Evolutionary conservation across 2,329 filamentous ascomycete species (phyloP).

Genomic region (Paecilomyces sp.): DNA sequence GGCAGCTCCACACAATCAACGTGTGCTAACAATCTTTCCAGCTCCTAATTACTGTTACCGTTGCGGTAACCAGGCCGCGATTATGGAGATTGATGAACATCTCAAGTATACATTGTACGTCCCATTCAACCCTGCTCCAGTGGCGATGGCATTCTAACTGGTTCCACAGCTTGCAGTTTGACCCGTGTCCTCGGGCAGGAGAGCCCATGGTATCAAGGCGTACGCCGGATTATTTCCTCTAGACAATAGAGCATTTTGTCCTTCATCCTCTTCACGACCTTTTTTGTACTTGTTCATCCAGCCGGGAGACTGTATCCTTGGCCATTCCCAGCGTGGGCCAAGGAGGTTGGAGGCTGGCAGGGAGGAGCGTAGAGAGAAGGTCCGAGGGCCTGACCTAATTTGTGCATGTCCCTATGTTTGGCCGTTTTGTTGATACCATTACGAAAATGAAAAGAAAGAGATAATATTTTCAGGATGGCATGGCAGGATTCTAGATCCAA

Average conservation of each 20-base stretch:
- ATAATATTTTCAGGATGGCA: not conserved
- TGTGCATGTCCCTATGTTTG: conserved; percentile 27
- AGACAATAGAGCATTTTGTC: conserved; percentile 22
- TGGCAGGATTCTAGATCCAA: not conserved
- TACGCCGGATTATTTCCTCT: conserved; percentile 99
- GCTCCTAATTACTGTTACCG: conserved; percentile 96
- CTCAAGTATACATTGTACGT: conserved; percentile 99
- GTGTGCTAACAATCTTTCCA: conserved; percentile 17
- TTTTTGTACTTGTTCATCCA: not conserved
- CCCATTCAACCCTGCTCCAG: not conserved
- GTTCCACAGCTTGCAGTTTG: conserved; percentile 80
- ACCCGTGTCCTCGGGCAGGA: conserved; percentile 92
- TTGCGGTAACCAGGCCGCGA: conserved; percentile 98
- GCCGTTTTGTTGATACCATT: conserved; percentile 32
- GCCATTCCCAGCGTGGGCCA: not conserved
- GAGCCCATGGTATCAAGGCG: conserved; percentile 98
- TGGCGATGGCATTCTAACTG: conserved; percentile 1
- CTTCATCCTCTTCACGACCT: conserved; percentile 7
- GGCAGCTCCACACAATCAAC: not conserved
- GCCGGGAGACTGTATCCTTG: not conserved
- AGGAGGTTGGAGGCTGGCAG: not conserved
- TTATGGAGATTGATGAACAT: conserved; percentile 99
- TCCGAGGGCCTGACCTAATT: conserved; percentile 18
- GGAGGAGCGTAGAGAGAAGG: conserved; percentile 18
- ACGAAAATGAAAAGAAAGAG: conserved; percentile 20